Base-by-base conservation (phyloP, 208 protist species). In the Crithidia mellificae region DNA sequence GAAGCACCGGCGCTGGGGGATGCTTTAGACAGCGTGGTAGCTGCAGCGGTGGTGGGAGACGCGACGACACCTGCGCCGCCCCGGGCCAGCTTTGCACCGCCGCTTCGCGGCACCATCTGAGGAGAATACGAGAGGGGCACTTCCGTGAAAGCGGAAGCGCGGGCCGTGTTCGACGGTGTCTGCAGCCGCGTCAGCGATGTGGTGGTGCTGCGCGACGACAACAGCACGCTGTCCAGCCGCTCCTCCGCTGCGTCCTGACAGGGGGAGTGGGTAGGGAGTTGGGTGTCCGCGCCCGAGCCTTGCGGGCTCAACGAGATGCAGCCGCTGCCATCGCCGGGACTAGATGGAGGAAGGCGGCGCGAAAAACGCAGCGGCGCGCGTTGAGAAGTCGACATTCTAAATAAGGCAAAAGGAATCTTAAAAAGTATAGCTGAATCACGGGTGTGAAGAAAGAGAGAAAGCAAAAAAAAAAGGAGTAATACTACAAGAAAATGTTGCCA, bases 331-430 rank as follows among this genome's bases (percentile, higher is more conserved):
- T 63, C 57, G 7, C 14, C 25, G 12, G n/a, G n/a, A n/a, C n/a
- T n/a, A n/a, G n/a, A n/a, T n/a, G n/a, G n/a, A n/a, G n/a, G n/a
- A n/a, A n/a, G 47, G 6, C 59, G 46, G 1, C n/a, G 44, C 32
- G 36, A 12, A 8, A 29, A 34, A 2, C 59, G 59, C 46, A 54
- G 12, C 29, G 29, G 47, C 7, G 34, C 44, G 5, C 27, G 59
- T 34, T 65, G 46, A 44, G 59, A 65, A 8, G 59, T 55, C 6
- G 59, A 65, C 59, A 70, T 46, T 30, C 3, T 30, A 43, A 47
- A 29, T n/a, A 58, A 43, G 20, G 30, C 19, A 67, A 55, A 24
- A 56, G 24, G n/a, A 47, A 15, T 6, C 3, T 17, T 47, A 20
- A 47, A n/a, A n/a, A n/a, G n/a, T n/a, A n/a, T n/a, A n/a, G n/a